These are phyloP conservation scores for Thyridium curvatum DNA, from an alignment of 2,329 filamentous ascomycete genomes.

Conservation along the genomic window DNA sequence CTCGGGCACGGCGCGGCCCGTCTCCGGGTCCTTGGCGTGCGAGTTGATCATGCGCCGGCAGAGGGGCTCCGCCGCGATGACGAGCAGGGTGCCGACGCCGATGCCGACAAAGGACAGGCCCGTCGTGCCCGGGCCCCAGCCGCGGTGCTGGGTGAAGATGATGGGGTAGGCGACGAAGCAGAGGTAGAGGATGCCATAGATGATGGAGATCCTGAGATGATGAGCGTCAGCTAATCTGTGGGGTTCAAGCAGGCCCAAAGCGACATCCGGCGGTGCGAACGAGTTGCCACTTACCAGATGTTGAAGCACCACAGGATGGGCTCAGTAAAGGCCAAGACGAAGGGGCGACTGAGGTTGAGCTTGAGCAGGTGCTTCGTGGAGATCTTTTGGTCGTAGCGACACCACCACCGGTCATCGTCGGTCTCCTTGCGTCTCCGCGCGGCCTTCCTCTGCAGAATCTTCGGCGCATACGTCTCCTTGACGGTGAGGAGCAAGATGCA, in stretches of 20 bases:
- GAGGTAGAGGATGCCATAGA: slow-evolving; percentile 82
- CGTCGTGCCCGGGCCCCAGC: slow-evolving; percentile 67
- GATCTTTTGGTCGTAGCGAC: slow-evolving; percentile 68
- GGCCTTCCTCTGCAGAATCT: slow-evolving; percentile 61
- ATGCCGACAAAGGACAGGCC: slow-evolving; percentile 75
- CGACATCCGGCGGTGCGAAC: too few relatives aligned
- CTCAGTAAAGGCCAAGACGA: slow-evolving; percentile 71
- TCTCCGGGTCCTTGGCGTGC: slow-evolving; percentile 68
- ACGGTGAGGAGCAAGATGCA: slow-evolving; percentile 53
- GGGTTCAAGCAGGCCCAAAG: too few relatives aligned
- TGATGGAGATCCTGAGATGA: slow-evolving; percentile 64
- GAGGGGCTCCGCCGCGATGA: slow-evolving; percentile 61
- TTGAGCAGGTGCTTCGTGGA: slow-evolving; percentile 63
- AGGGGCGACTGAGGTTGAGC: slow-evolving; percentile 70
- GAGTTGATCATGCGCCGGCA: slow-evolving; percentile 71
- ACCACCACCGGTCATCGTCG: slow-evolving; percentile 69
- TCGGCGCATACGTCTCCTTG: slow-evolving; percentile 72
- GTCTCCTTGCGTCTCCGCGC: slow-evolving; percentile 59
- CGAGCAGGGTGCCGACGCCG: slow-evolving; percentile 56
- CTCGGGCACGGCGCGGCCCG: slow-evolving; percentile 69
- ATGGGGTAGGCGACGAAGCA: slow-evolving; percentile 90
- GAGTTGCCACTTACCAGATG: slow-evolving; percentile 49
- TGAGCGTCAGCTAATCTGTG: neutral
- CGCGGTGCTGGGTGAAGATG: slow-evolving; percentile 67
- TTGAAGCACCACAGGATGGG: slow-evolving; percentile 73